Evolutionary conservation across 2,329 filamentous ascomycete species (phyloP).

Genomic region (Xylaria sp.): DNA sequence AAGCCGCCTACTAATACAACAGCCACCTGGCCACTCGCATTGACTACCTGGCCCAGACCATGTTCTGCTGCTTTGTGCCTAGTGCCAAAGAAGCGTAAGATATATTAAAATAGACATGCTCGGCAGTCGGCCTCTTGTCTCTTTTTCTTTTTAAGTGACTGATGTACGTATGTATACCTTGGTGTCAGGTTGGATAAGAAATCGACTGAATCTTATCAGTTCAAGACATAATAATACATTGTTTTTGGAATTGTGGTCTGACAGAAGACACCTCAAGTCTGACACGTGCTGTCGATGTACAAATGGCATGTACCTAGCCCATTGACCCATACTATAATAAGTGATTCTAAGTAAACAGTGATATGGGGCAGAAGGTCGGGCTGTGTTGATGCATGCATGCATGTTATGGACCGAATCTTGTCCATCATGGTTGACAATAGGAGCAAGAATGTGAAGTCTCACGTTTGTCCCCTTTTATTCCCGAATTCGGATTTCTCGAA

Average conservation of each 20-base stretch:
- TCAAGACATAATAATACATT: background rate
- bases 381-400: background rate
- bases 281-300: constrained; percentile 20
- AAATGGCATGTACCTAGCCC: background rate
- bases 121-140: constrained; percentile 12
- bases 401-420: background rate
- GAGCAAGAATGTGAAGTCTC: constrained; percentile 18
- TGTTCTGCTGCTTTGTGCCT: constrained; percentile 11
- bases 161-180: background rate
- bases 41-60: too few relatives aligned
- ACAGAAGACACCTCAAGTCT: constrained; percentile 8
- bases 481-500: constrained; percentile 16
- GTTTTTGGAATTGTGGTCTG: constrained; percentile 27
- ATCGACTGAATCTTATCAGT: background rate
- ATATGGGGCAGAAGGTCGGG: background rate
- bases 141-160: background rate
- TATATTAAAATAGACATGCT: constrained; percentile 27
- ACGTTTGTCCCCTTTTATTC: constrained; percentile 10
- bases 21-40: too few relatives aligned
- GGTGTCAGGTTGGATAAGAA: background rate
- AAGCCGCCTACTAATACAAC: too few relatives aligned
- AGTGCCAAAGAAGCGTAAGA: background rate
- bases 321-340: background rate
- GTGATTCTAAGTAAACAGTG: background rate
- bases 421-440: background rate